A percentile compares a stretch with the other conserved stretches of the same genome.
Evolutionary conservation across 306 rosid genomes (phyloP).

Genomic region (Citrullus amarus): DNA sequence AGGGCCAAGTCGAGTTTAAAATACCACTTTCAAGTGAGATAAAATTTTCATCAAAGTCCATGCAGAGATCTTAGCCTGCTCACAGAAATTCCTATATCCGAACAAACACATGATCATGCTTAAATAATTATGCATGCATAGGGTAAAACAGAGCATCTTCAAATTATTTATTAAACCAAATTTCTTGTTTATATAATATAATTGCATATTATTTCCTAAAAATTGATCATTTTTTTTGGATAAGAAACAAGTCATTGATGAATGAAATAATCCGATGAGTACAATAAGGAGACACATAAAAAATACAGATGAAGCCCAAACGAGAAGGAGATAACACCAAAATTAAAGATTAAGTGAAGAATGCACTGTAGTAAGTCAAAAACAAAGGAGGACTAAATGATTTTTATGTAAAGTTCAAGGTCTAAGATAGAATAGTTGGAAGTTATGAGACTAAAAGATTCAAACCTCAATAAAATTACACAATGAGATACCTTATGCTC

Average conservation of each 20-base stretch:
- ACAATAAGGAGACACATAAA: too few relatives aligned
- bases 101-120: not conserved
- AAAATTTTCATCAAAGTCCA: not conserved
- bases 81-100: not conserved
- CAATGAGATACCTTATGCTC: not conserved
- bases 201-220: not conserved
- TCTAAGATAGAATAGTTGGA: not conserved
- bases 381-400: not conserved
- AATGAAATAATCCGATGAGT: too few relatives aligned
- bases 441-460: not conserved
- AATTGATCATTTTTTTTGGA: not conserved
- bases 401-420: not conserved
- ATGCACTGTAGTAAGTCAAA: not conserved
- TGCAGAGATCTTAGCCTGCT: not conserved
- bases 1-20: not conserved
- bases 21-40: not conserved
- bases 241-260: too few relatives aligned
- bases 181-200: not conserved
- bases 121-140: not conserved
- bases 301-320: too few relatives aligned
- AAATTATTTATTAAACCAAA: not conserved
- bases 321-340: too few relatives aligned
- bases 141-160: not conserved
- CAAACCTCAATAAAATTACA: not conserved
- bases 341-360: not conserved